Base-by-base conservation (phyloP, 441 rosid genomes). In the Aquilaria agallochum region DNA sequence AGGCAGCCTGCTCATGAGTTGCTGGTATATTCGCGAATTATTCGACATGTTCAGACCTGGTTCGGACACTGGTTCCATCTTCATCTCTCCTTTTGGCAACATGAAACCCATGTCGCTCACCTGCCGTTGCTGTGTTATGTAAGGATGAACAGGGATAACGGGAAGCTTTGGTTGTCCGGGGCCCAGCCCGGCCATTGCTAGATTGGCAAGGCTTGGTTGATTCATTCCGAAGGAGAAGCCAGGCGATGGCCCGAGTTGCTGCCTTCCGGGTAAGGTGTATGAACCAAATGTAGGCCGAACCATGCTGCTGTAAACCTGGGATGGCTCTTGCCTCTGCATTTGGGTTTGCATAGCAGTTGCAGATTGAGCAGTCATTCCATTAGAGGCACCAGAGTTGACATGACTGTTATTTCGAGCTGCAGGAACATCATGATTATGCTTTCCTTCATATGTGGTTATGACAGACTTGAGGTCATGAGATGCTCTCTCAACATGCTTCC, bases 401-500 rank as follows among this genome's bases (percentile, higher is more conserved):
- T 90, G 92, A 77, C 86, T 85, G 78, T 85, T 92, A 72, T 79
- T 90, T n/a, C 98, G 90, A 54, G 97, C 90, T 40, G 95, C 95
- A 10, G 98, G 98, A 8, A 95, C 92, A 58, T 90, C 95, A 11
- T 92, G 98, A 59, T 90, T 89, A 82, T 95, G 99, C 76, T 95
- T 95, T 60, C 99, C 98, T 73, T 92, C 99, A 42, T 95, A 95
- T 5, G 99, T 86, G 0, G 99, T 95, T 59, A 95, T 88, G 50
- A 95, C 95, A 0, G 97, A 85, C 76, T 89, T 89, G 6, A 89
- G 94, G 72, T 95, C 97, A 70, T 92, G 95, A 9, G 96, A 91
- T 68, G 97, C 99, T 80, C 99, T 86, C 74, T 95, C 99, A 10
- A 95, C 99, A 34, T 95, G 99, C 80, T 95, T 95, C 58, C 99